Evolutionary conservation across 2,329 filamentous ascomycete genomes (phyloP).

Genomic region (Grosmannia huntii): DNA sequence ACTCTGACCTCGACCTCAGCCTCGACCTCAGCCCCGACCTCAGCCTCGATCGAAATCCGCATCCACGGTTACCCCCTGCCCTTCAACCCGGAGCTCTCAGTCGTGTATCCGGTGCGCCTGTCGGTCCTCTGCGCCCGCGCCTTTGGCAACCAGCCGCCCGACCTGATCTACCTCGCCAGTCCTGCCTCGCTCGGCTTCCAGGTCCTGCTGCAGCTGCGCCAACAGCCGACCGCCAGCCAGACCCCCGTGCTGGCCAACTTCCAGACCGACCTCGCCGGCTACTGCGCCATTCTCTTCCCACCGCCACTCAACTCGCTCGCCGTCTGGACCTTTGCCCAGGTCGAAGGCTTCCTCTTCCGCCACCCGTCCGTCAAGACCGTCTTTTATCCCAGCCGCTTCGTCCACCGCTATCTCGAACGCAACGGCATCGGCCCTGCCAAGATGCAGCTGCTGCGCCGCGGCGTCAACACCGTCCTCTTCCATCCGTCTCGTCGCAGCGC

Average conservation of each 20-base stretch:
- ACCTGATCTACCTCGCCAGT: constrained; percentile 57
- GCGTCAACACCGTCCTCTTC: constrained; percentile 52
- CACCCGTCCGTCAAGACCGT: constrained; percentile 49
- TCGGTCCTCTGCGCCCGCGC: constrained; percentile 46
- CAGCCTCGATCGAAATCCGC: constrained; percentile 36
- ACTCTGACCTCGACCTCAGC: constrained; percentile 13
- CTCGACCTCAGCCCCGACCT: background rate
- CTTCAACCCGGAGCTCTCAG: constrained; percentile 58
- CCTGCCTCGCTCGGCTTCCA: constrained; percentile 60
- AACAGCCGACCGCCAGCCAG: constrained; percentile 39
- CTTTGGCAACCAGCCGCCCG: constrained; percentile 41
- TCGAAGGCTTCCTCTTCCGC: constrained; percentile 55
- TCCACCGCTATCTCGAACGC: constrained; percentile 45
- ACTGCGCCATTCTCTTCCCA: constrained; percentile 57
- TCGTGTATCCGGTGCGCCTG: constrained; percentile 56
- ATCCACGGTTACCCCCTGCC: constrained; percentile 53
- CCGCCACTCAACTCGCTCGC: constrained; percentile 46
- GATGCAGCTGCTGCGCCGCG: constrained; percentile 48
- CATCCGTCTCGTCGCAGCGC: constrained; percentile 39
- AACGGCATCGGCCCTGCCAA: constrained; percentile 43
- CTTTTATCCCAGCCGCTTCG: constrained; percentile 55
- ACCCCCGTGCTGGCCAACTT: constrained; percentile 55
- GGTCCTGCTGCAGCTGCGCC: constrained; percentile 54
- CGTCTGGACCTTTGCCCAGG: constrained; percentile 46
- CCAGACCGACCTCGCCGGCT: constrained; percentile 58